phyloP scores from a whole-genome alignment of 768 basidiomycete genomes.

The Clavulina sp. region DNA sequence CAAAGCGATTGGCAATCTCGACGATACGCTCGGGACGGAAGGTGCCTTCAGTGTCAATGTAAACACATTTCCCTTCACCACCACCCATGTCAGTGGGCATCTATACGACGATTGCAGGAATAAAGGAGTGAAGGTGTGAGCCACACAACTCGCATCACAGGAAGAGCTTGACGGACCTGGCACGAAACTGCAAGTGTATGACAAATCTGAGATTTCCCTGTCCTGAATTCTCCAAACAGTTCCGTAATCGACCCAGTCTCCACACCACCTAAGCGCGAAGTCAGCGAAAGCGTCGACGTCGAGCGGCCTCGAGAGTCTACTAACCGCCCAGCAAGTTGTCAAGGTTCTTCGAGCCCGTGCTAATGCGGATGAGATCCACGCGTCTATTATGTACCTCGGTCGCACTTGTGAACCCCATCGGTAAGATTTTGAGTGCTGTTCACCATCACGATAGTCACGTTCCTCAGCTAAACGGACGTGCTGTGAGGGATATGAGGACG shows the following conservation, averaged over 20 bases:
- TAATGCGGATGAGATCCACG: conserved; percentile 89
- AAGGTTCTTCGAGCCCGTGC: conserved; percentile 89
- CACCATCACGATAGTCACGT: not conserved
- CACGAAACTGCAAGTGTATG: conserved; percentile 97
- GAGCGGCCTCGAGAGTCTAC: not conserved
- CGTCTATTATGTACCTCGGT: conserved; percentile 93
- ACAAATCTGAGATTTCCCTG: conserved; percentile 95
- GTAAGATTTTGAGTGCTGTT: conserved; percentile 85
- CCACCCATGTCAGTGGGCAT: conserved; percentile 95
- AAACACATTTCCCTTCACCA: conserved; percentile 96
- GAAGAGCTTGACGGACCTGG: conserved; percentile 29
- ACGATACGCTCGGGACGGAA: conserved; percentile 92
- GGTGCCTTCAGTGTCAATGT: conserved; percentile 98
- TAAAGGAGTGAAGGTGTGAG: not conserved
- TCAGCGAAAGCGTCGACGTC: not conserved
- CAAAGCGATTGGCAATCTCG: conserved; percentile 87
- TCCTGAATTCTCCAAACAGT: conserved; percentile 94
- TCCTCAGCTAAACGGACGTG: not conserved
- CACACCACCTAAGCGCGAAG: conserved; percentile 51
- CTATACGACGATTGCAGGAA: conserved; percentile 13
- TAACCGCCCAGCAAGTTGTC: conserved; percentile 87
- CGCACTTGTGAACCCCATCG: conserved; percentile 93
- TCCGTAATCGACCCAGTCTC: conserved; percentile 98
- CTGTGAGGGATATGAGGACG: conserved; percentile 12
- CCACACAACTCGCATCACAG: not conserved